phyloP scores from a whole-genome alignment of 2,329 filamentous ascomycete genomes.

The Drechslera avenae region DNA sequence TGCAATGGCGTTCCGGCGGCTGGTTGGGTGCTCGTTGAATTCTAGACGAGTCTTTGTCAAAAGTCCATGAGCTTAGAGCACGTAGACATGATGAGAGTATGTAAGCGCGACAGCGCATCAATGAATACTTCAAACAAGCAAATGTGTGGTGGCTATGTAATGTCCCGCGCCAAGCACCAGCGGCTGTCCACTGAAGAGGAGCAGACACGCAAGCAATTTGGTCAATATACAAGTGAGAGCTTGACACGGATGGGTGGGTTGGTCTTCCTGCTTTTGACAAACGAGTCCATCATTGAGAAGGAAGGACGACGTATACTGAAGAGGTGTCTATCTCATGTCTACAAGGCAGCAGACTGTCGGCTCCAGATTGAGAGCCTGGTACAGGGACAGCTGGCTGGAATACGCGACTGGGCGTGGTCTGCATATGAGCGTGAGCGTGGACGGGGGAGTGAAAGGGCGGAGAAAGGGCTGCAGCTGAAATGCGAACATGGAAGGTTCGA shows the following conservation, averaged over 20 bases:
- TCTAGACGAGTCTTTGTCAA: conserved; percentile 17
- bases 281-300: conserved; percentile 40
- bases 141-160: neutral
- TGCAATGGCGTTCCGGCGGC: conserved; percentile 46
- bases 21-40: conserved; percentile 21
- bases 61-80: conserved; percentile 17
- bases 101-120: conserved; percentile 11
- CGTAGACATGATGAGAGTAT: conserved; percentile 6
- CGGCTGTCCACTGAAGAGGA: conserved; percentile 21
- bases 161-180: conserved; percentile 29
- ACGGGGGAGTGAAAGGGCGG: conserved; percentile 16
- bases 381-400: no score
- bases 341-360: neutral
- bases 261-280: conserved; percentile 39
- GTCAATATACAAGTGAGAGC: conserved; percentile 34
- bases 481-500: conserved; percentile 26
- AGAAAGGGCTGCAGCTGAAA: conserved; percentile 18
- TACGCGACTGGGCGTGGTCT: neutral
- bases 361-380: no score
- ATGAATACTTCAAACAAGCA: conserved; percentile 8
- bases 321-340: conserved; percentile 22
- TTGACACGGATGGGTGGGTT: conserved; percentile 19
- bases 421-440: neutral
- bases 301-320: conserved; percentile 43
- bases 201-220: conserved; percentile 34